Base-by-base conservation (phyloP, 1,284 basidiomycete genomes). In the Coriolopsis trogii region DNA sequence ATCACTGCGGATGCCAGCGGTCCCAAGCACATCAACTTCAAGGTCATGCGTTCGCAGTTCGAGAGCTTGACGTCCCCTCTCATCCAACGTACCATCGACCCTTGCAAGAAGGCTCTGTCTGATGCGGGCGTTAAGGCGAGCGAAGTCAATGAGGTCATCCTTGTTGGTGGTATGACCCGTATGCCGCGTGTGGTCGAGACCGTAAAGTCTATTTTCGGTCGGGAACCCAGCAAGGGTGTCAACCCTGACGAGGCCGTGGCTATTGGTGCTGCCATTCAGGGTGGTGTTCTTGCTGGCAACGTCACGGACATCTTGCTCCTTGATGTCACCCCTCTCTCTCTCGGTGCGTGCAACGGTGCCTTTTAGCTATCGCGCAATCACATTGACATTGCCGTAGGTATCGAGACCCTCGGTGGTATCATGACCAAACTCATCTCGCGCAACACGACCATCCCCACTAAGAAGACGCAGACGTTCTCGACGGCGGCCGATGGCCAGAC, bases 381-480 rank as follows among this genome's bases (percentile, higher is more conserved):
- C 1, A 9, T 7, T 6, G 13, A 52, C 31, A 10, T 16, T 15
- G 5, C 9, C 21, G 5, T 37, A 78, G 84, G 85, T 81, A 96
- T 97, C 63, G 92, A 97, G 78, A 98, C 96, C 7, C 91, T 98
- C 55, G 96, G 96, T 66, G 96, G 96, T 72, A 98, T 99, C 74
- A 98, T 98, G 91, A 98, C 96, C 58, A 91, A 92, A 72, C 81
- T 94, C 45, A 95, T 95, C 75, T 89, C 85, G 71, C 90, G 96
- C 58, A 99, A 99, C 81, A 99, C 96, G 16, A 98, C 96, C 56
- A 98, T 98, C 75, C 96, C 96, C 18, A 98, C 95, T 68, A 99
- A 98, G 85, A 98, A 99, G 85, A 95, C 93, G 3, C 95, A 98
- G 73, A 90, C 91, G 49, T 99, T 98, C 84, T 98, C 96, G 18